Base-by-base conservation (phyloP, 75 land plant genomes). In the Cryptomeria japonica region DNA sequence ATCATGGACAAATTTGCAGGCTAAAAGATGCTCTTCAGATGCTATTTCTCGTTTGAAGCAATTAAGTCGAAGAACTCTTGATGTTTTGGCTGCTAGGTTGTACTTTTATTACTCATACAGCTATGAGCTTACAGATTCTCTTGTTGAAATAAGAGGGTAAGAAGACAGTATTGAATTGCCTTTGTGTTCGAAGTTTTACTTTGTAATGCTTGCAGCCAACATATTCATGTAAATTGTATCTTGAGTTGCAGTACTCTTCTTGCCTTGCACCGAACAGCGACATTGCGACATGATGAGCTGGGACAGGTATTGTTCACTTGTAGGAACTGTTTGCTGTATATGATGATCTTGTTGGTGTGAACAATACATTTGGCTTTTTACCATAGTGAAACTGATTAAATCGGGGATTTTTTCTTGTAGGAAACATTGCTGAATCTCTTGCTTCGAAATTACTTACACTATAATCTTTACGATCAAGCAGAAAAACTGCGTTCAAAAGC, bases 391-490 rank as follows among this genome's bases (percentile, higher is more conserved):
- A 37, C 12, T 22, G 18, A 77, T 14, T 61, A 49, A 15, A 14
- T 22, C 76, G 76, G 6, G 10, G 82, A 13, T 44, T 82, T 64
- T 4, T 14, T 51, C 32, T 28, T 64, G 85, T 93, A 98, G 99
- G 99, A 98, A 90, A 98, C 99, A 38, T 94, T 98, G 86, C 92
- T 98, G 77, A 98, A 98, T 85, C 92, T 98, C 7, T 90, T 98
- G 13, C 95, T 98, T 42, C 96, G 99, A 49, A 98, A 98, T 91
- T 98, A 98, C 87, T 92, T 98, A 9, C 99, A 98, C 80, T 98
- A 98, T 91, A 98, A 98, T 75, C 89, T 98, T 56, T 98, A 98
- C 91, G 99, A 98, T 88, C 99, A 98, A 85, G 99, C 99, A 51
- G 99, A 98, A 93, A 98, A 98, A 85, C 91, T 98, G 72, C 94